Evolutionary conservation across 805 yeast genomes (phyloP), one percentile per base, ranked within the genome.

Genomic region (Pichia exigua): DNA sequence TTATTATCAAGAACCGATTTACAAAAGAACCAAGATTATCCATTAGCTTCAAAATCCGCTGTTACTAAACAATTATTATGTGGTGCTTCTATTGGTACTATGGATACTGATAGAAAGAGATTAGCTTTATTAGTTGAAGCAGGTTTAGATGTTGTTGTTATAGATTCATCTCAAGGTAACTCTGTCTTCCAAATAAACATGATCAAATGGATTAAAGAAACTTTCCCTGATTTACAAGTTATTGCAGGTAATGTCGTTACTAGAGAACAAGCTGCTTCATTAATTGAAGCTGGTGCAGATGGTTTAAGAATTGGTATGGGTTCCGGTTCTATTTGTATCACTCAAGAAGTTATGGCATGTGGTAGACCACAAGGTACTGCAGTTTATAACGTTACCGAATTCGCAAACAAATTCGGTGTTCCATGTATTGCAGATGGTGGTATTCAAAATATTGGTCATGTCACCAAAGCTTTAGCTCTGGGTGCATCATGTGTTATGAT

Each of bases 281-380:
- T 94, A 66, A 92, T 90, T 64, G 85, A 79, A 63, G 97, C 96
- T 49, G 99, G 99, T 73, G 96, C 95, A 49, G 99, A 94, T 71
- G 98, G 91, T 70, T 78, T 94, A 65, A 89, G 98, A 81, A 92
- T 94, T 62, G 99, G 99, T 76, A 94, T 94, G 99, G 99, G 99
- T 68, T 88, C 98, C 35, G 99, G 99, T 65, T 89, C 97, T 57
- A 95, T 95, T 70, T 94, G 99, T 81, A 94, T 94, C 69, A 94
- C 99, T 49, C 99, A 94, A 77, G 99, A 94, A 76, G 99, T 94
- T 55, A 94, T 94, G 99, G 99, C 99, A 49, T 95, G 97, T 75
- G 99, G 99, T 75, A 90, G 99, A 80, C 99, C 99, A 56, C 99
- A 94, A 78, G 99, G 98, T 75, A 90, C 98, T 60, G 99, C 99